These are phyloP conservation scores for Mycena olivaceomarginata DNA, from an alignment of 768 basidiomycete genomes.

Conservation along the genomic window DNA sequence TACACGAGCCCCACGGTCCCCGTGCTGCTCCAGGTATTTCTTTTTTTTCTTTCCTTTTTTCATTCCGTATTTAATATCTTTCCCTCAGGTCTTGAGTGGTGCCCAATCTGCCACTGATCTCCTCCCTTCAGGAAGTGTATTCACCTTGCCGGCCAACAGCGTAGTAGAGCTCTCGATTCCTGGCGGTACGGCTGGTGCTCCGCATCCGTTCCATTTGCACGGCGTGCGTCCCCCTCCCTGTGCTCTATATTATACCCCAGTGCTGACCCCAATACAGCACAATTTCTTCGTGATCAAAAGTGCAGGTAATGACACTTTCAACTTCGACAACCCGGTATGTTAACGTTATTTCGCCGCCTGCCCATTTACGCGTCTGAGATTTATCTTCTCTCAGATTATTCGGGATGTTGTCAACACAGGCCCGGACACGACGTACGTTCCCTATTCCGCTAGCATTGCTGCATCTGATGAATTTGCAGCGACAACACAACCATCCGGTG, in stretches of 20 bases:
- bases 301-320: slow-evolving; percentile 49
- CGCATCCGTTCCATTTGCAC: slow-evolving; percentile 45
- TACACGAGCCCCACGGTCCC: slow-evolving; percentile 43
- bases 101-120: slow-evolving; percentile 29
- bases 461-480: slow-evolving; percentile 48
- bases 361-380: not conserved
- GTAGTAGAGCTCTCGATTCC: slow-evolving; percentile 46
- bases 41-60: no score
- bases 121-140: not conserved
- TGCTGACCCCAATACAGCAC: slow-evolving; percentile 42
- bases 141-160: not conserved
- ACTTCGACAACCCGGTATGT: slow-evolving; percentile 62
- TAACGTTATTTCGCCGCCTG: slow-evolving; percentile 20
- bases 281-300: slow-evolving; percentile 55
- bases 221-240: slow-evolving; percentile 16
- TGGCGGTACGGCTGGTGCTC: slow-evolving; percentile 42
- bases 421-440: not conserved
- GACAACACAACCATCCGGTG: slow-evolving; percentile 66
- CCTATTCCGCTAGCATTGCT: no score
- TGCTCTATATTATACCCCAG: not conserved
- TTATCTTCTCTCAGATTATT: slow-evolving; percentile 36
- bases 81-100: slow-evolving; percentile 44
- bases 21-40: slow-evolving; percentile 36
- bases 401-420: slow-evolving; percentile 62
- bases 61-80: no score